Percentiles rank a stretch among this genome's conserved stretches.
phyloP scores from a whole-genome alignment of 306 rosid species.

The Senna tora region DNA sequence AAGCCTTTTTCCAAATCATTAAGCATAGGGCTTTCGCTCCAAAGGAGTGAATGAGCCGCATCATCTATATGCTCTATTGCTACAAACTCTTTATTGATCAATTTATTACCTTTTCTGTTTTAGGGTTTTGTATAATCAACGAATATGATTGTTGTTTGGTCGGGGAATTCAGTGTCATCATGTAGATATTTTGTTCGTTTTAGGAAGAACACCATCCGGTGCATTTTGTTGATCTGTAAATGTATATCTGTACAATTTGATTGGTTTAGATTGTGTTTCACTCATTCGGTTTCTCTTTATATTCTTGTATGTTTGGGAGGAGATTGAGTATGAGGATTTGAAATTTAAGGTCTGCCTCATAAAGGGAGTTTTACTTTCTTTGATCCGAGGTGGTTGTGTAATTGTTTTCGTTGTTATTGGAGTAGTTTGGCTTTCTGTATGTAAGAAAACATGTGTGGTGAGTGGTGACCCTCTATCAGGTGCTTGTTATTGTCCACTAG shows the following conservation, averaged over 20 bases:
- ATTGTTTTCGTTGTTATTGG: not conserved
- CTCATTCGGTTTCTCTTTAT: not conserved
- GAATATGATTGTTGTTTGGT: not conserved
- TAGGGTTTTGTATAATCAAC: not conserved
- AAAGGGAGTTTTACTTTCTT: not conserved
- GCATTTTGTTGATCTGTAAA: not conserved
- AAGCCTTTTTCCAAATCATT: not conserved
- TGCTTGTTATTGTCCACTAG: not conserved
- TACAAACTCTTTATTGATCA: not conserved
- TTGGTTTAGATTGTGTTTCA: not conserved
- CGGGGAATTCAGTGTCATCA: not conserved
- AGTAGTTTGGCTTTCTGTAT: conserved; percentile 11
- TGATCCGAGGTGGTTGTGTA: not conserved
- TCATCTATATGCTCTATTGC: not conserved
- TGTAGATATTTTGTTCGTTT: not conserved
- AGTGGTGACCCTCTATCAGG: not conserved
- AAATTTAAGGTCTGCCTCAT: not conserved
- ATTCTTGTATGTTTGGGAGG: not conserved
- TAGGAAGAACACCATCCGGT: not conserved
- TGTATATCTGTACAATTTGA: conserved; percentile 7
- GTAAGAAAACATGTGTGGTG: not conserved
- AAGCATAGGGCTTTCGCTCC: not conserved
- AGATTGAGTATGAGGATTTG: not conserved
- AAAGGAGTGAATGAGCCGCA: not conserved
- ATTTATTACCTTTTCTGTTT: not conserved